Evolutionary conservation across 2,329 filamentous ascomycete genomes (phyloP), one percentile per base, ranked within the genome.

Genomic region (Coniosporium tulheliwenetii): DNA sequence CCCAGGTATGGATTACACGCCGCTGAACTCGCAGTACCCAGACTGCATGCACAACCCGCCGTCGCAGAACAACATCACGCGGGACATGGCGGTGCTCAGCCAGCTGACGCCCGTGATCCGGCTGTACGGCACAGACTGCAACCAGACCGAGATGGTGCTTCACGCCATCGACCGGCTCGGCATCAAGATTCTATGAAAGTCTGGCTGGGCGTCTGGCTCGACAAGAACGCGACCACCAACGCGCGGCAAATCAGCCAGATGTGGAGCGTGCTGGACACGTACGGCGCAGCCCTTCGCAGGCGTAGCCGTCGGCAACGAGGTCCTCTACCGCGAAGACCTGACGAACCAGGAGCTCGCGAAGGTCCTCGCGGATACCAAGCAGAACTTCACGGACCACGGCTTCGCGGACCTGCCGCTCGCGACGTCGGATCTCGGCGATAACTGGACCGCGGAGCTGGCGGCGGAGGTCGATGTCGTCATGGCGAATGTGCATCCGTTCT

Each of bases 401-500:
- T 73, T 87, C 50, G 63, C 75, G 38, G 5, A 8, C 15, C 66
- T 96, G 8, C 83, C 83, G 0, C 75, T 96, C 10, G 84, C 86
- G 1, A 93, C 85, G 0, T 86, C 83, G 0, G 89, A 96, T 56
- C 70, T 96, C 0, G 89, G 89, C 19, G 80, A 91, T 52, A 81
- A 89, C 52, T 96, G 89, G 89, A 80, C 77, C 2, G 53, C 69
- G 0, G 66, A 69, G 2, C 73, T 96, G 13, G 82, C 81, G 0
- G 50, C 63, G 3, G 69, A 76, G 39, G 82, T 85, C 35, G 87
- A 96, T 59, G 79, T 84, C 52, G 78, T 96, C 60, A 95, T 96
- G 87, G 81, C 85, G 50, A 96, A 96, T 56, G 84, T 96, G 41
- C 91, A 96, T 56, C 89, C 91, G 0, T 95, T 96, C 70, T 96